phyloP scores from a whole-genome alignment of 1,139 yeast genomes.

The Nadsonia starkeyi-henricii region DNA sequence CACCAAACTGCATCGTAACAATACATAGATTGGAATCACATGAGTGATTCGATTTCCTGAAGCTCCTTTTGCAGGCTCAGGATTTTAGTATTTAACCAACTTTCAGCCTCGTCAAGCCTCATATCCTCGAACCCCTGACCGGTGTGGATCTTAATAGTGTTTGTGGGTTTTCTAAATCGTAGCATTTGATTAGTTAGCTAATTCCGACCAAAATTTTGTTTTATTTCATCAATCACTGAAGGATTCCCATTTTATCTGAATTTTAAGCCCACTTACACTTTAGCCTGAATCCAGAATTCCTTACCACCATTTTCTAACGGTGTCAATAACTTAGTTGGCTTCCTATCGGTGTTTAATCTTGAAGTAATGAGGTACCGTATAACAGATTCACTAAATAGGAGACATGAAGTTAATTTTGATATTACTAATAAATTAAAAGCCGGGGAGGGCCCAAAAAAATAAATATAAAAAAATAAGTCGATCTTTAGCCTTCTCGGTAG shows the following conservation, averaged over 20 bases:
- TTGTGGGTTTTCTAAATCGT: background rate
- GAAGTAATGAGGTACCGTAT: conserved; percentile 1
- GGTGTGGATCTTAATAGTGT: background rate
- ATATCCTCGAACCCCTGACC: background rate
- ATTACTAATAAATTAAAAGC: too few species aligned
- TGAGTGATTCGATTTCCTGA: background rate
- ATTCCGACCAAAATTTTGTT: too few species aligned
- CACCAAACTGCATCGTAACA: too few species aligned
- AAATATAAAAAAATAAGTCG: background rate
- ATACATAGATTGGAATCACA: too few species aligned
- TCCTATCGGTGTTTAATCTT: conserved; percentile 1
- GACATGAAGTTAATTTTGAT: too few species aligned
- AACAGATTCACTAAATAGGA: background rate
- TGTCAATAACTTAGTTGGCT: conserved; percentile 3
- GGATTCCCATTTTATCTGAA: too few species aligned
- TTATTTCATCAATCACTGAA: too few species aligned
- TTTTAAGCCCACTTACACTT: background rate
- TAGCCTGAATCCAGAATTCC: conserved; percentile 6
- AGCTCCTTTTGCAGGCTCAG: background rate
- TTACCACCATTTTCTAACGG: conserved; percentile 5
- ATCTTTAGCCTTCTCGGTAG: background rate
- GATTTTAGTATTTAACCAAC: background rate
- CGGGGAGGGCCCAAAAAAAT: conserved; percentile 1
- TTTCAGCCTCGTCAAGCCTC: background rate
- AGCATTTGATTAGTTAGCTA: background rate